Conservation (phyloP, 2,329 filamentous ascomycete genomes). For the Bretziella fagacearum region DNA sequence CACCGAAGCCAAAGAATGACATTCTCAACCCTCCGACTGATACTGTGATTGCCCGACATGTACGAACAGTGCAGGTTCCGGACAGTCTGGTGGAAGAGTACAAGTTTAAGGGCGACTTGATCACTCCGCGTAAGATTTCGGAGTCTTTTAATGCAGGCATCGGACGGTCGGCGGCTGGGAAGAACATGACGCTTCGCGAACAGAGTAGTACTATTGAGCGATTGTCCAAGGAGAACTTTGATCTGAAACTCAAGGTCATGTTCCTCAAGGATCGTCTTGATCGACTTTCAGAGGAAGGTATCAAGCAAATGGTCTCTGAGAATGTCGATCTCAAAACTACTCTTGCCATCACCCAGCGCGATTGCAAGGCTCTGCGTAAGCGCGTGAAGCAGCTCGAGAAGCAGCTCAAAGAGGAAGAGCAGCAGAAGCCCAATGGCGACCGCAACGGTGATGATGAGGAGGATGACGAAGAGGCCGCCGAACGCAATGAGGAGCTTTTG, state of each 20-base stretch:
- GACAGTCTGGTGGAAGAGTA: slow-evolving; percentile 79
- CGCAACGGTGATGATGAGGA: slow-evolving; percentile 39
- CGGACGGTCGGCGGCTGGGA: slow-evolving; percentile 34
- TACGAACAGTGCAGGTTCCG: slow-evolving; percentile 79
- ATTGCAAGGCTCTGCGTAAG: slow-evolving; percentile 68
- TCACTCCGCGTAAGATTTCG: slow-evolving; percentile 38
- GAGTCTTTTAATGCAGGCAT: slow-evolving; percentile 32
- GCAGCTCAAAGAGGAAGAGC: slow-evolving; percentile 48
- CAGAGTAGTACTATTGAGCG: slow-evolving; percentile 95
- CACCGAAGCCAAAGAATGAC: slow-evolving; percentile 46
- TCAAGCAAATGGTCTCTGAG: slow-evolving; percentile 95
- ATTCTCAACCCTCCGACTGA: slow-evolving; percentile 54
- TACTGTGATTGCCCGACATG: slow-evolving; percentile 72
- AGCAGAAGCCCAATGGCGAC: slow-evolving; percentile 41
- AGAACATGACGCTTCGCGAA: slow-evolving; percentile 79
- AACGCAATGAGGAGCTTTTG: slow-evolving; percentile 69
- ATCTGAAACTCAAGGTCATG: slow-evolving; percentile 92
- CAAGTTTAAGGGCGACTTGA: slow-evolving; percentile 51
- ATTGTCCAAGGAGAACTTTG: slow-evolving; percentile 94
- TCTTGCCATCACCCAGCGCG: slow-evolving; percentile 73
- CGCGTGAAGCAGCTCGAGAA: slow-evolving; percentile 77
- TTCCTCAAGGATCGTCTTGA: slow-evolving; percentile 88
- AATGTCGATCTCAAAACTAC: slow-evolving; percentile 92
- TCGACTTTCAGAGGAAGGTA: slow-evolving; percentile 83
- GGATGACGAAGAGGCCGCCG: slow-evolving; percentile 44